Conservation (phyloP, 129 eudicot species). For the Tagetes erecta region DNA sequence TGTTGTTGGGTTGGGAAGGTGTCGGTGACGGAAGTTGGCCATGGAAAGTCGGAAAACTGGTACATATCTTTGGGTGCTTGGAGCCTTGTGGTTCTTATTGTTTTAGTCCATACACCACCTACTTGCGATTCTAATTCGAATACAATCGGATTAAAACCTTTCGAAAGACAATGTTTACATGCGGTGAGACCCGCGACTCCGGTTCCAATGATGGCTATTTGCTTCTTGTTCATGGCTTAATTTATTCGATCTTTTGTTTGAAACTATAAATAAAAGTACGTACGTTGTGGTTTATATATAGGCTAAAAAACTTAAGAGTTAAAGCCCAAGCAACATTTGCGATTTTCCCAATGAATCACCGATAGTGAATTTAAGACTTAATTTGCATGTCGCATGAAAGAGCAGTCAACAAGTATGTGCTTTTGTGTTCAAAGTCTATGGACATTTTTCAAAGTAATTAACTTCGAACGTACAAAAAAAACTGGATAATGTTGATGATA, state of each 20-base stretch:
- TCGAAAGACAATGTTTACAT: slow-evolving; percentile 50
- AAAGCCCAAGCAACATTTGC: background rate
- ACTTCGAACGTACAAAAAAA: no score
- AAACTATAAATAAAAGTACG: no score
- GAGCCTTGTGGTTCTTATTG: slow-evolving; percentile 51
- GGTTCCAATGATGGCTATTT: slow-evolving; percentile 54
- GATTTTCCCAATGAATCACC: background rate
- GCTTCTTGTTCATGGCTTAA: slow-evolving; percentile 37
- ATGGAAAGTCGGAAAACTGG: slow-evolving; percentile 62
- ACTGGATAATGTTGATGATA: no score
- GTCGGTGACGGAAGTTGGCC: slow-evolving; percentile 53
- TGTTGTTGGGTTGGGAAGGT: slow-evolving; percentile 43
- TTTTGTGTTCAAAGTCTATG: background rate
- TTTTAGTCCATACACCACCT: slow-evolving; percentile 66
- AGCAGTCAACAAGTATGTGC: background rate
- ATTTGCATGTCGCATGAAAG: background rate
- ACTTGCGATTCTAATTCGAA: slow-evolving; percentile 46
- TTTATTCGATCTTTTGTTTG: no score
- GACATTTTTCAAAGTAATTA: no score
- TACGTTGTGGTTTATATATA: no score
- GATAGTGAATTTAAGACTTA: background rate
- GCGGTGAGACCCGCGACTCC: slow-evolving; percentile 64
- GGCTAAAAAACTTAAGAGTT: background rate
- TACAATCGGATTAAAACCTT: slow-evolving; percentile 51
- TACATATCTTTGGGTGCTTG: slow-evolving; percentile 37